Evolutionary conservation across 2,329 filamentous ascomycete genomes (phyloP).

Genomic region (Phialophora expanda): DNA sequence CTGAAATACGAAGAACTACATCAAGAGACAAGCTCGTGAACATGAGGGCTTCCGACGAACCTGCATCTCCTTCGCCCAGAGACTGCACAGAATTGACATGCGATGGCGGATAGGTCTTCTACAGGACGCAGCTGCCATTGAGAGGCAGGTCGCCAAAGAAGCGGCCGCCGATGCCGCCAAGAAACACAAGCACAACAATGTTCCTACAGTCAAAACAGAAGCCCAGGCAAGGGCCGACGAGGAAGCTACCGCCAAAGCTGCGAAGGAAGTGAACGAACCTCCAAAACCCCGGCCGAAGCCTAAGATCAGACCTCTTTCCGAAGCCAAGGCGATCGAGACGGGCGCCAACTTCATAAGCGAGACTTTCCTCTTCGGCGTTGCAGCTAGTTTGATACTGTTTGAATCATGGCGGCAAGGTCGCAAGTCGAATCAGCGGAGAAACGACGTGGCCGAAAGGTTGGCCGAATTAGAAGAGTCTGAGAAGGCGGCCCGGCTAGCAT

Average conservation of each 20-base stretch:
- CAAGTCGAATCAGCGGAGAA: conserved; percentile 64
- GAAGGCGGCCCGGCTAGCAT: conserved; percentile 47
- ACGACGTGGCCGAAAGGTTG: conserved; percentile 65
- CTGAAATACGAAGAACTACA: conserved; percentile 60
- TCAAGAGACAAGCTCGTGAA: conserved; percentile 71
- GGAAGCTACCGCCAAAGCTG: conserved; percentile 52
- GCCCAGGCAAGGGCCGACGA: conserved; percentile 64
- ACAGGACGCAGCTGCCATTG: conserved; percentile 62
- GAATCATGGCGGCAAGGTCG: conserved; percentile 66
- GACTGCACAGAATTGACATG: conserved; percentile 70
- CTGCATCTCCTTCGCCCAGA: conserved; percentile 67
- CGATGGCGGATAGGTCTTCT: conserved; percentile 68
- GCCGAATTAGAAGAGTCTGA: conserved; percentile 62
- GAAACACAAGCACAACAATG: conserved; percentile 58
- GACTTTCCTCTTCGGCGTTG: conserved; percentile 69
- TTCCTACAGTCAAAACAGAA: conserved; percentile 67
- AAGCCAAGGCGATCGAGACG: conserved; percentile 71
- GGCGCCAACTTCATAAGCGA: conserved; percentile 73
- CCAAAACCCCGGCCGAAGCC: conserved; percentile 55
- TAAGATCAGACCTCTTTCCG: conserved; percentile 67
- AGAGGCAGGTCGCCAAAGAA: conserved; percentile 54
- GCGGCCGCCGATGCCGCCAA: conserved; percentile 60
- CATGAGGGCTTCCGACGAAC: conserved; percentile 68
- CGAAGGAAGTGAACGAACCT: conserved; percentile 52
- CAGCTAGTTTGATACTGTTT: conserved; percentile 65